Evolutionary conservation across 768 basidiomycete species (phyloP).

Genomic region (Clavulina sp.): DNA sequence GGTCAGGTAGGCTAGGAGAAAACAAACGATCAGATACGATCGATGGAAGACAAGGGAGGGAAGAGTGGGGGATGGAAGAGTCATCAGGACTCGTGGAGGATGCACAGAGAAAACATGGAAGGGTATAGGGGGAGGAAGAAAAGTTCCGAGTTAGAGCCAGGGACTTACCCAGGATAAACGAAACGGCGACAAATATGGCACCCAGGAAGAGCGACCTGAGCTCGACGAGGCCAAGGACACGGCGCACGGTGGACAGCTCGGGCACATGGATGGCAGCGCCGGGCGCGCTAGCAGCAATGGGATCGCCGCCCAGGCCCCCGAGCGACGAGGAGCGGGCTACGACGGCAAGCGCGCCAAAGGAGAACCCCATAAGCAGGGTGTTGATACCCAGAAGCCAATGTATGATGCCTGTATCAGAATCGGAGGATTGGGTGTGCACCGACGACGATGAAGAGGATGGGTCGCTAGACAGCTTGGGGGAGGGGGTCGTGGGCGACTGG

Average conservation of each 20-base stretch:
- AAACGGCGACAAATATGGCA: conserved; percentile 47
- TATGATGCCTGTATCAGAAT: background rate
- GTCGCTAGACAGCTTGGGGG: background rate
- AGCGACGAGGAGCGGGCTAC: background rate
- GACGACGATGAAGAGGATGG: background rate
- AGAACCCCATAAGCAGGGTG: background rate
- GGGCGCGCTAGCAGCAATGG: background rate
- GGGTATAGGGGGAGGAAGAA: conserved; percentile 5
- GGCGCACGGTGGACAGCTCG: no score
- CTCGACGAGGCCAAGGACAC: conserved; percentile 1
- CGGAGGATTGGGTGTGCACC: background rate
- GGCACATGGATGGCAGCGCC: background rate
- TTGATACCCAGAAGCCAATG: no score
- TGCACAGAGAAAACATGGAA: conserved; percentile 8
- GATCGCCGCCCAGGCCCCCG: background rate
- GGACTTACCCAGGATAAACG: conserved; percentile 51
- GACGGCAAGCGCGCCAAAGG: conserved; percentile 1
- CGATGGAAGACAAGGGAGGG: conserved; percentile 6
- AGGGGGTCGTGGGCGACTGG: background rate
- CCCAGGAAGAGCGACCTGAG: conserved; percentile 44
- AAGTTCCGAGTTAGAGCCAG: conserved; percentile 17
- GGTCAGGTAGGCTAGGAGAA: conserved; percentile 65
- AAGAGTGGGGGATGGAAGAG: background rate
- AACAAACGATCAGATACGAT: conserved; percentile 4
- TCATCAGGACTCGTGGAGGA: conserved; percentile 8